phyloP scores from a whole-genome alignment of 2,329 filamentous ascomycete species.

The Orbilia oligospora region DNA sequence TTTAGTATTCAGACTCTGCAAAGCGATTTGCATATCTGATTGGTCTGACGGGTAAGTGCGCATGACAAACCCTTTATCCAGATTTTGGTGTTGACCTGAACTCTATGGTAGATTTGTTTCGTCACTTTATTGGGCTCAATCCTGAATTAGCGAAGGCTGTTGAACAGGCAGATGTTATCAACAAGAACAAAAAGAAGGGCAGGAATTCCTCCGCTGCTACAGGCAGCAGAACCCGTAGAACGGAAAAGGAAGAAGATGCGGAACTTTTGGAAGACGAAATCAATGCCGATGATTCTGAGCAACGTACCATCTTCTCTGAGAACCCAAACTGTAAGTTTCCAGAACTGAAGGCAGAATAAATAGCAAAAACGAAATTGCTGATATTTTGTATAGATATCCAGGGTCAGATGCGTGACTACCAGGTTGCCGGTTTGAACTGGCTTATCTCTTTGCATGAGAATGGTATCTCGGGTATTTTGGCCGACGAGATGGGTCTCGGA shows the following conservation, averaged over 20 bases:
- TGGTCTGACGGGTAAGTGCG: conserved; percentile 76
- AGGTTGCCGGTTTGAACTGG: conserved; percentile 96
- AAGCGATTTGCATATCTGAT: conserved; percentile 90
- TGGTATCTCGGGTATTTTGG: conserved; percentile 96
- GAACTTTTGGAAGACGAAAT: conserved; percentile 89
- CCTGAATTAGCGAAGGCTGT: conserved; percentile 85
- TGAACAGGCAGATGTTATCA: conserved; percentile 66
- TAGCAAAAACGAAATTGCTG: background rate
- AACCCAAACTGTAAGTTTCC: conserved; percentile 77
- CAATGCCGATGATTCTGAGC: conserved; percentile 81
- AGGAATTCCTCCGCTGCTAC: conserved; percentile 84
- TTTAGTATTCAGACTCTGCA: conserved; percentile 64
- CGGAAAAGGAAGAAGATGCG: conserved; percentile 97
- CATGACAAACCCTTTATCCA: conserved; percentile 22
- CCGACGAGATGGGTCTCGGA: conserved; percentile 98
- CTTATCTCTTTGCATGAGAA: conserved; percentile 97
- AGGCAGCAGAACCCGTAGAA: conserved; percentile 83
- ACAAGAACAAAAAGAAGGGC: conserved; percentile 84
- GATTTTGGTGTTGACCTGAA: conserved; percentile 49
- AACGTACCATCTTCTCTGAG: conserved; percentile 84
- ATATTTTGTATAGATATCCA: conserved; percentile 32
- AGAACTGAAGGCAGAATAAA: background rate
- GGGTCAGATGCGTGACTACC: conserved; percentile 94
- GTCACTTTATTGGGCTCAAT: conserved; percentile 98
- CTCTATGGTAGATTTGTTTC: conserved; percentile 81